Conservation (phyloP, 768 basidiomycete species). For the Amyloporia xantha region DNA sequence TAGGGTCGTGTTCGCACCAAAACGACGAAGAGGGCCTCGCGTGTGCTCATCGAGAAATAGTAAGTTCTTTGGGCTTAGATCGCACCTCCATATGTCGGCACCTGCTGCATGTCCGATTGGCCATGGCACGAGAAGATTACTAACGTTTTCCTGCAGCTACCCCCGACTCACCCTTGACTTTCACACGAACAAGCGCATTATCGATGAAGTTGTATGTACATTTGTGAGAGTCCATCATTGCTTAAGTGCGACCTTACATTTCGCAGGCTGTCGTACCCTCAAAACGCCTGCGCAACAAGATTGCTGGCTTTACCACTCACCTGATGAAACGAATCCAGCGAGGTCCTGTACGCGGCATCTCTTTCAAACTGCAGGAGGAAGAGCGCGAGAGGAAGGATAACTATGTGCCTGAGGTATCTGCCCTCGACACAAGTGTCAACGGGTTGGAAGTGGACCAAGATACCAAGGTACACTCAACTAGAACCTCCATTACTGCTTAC, state of each 20-base stretch:
- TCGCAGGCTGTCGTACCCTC: conserved; percentile 86
- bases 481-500: too few relatives aligned
- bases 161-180: conserved; percentile 98
- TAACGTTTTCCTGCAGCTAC: conserved; percentile 51
- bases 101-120: not conserved
- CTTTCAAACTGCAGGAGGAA: conserved; percentile 99
- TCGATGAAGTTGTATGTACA: conserved; percentile 86
- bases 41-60: conserved; percentile 99
- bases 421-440: conserved; percentile 70
- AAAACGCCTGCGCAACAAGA: conserved; percentile 99
- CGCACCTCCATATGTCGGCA: not conserved
- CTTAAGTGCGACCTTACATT: not conserved
- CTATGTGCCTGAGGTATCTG: conserved; percentile 97
- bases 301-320: conserved; percentile 99
- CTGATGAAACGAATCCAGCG: conserved; percentile 99
- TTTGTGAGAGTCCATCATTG: not conserved
- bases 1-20: conserved; percentile 99
- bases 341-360: conserved; percentile 98
- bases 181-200: conserved; percentile 99
- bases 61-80: conserved; percentile 34
- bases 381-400: conserved; percentile 99
- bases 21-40: conserved; percentile 98
- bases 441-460: conserved; percentile 87
- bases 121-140: conserved; percentile 2
- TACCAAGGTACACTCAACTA: conserved; percentile 91